phyloP scores from a whole-genome alignment of 202 grass and related monocot species.

The Eragrostis tef region DNA sequence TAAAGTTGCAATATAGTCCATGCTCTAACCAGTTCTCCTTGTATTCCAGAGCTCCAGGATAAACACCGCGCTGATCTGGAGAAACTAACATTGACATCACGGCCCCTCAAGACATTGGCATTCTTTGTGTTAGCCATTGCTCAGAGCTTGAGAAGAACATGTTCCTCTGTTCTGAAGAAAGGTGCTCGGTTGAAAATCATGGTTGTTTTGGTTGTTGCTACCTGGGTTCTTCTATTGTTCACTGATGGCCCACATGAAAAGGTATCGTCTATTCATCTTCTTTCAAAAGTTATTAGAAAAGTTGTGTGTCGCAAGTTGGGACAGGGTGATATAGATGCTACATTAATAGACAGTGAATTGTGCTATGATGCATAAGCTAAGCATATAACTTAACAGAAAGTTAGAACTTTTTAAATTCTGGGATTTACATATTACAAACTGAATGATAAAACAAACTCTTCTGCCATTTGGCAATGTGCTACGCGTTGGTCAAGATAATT shows the following conservation, averaged over 20 bases:
- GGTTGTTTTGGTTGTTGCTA: constrained; percentile 48
- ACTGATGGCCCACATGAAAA: constrained; percentile 71
- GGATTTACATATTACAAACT: constrained; percentile 19
- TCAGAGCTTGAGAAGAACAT: constrained; percentile 57
- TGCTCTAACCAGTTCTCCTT: constrained; percentile 42
- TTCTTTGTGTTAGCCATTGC: constrained; percentile 68
- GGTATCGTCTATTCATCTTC: constrained; percentile 44
- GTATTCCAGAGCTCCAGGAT: constrained; percentile 60
- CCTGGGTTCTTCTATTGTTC: constrained; percentile 51
- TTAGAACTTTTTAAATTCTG: constrained; percentile 29
- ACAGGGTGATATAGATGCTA: not conserved
- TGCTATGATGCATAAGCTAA: not conserved
- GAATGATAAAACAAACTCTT: constrained; percentile 9
- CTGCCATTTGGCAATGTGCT: constrained; percentile 26
- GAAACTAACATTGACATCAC: constrained; percentile 61
- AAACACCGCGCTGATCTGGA: constrained; percentile 67
- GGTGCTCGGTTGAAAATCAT: constrained; percentile 53
- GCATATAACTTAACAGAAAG: constrained; percentile 27
- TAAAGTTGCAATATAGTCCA: constrained; percentile 3
- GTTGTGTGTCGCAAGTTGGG: constrained; percentile 5
- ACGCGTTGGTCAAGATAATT: constrained; percentile 11
- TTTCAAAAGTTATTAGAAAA: constrained; percentile 25
- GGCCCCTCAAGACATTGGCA: constrained; percentile 63
- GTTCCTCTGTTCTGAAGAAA: constrained; percentile 63
- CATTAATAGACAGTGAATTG: constrained; percentile 7